Evolutionary conservation across 805 yeast genomes (phyloP).

Genomic region (Candida bentonensis): DNA sequence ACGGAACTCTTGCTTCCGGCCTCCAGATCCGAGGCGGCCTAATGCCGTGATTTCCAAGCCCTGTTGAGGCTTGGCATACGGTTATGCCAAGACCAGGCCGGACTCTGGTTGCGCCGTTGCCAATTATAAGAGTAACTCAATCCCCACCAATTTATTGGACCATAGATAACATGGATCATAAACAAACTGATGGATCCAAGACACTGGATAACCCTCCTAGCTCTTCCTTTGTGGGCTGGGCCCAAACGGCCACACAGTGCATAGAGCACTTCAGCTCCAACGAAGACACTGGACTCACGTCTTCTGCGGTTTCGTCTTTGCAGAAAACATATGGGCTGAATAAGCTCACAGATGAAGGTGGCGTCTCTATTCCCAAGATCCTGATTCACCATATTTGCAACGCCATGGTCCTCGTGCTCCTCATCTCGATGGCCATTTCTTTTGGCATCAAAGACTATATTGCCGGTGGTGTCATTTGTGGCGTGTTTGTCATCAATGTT

Average conservation of each 20-base stretch:
- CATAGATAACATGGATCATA: neutral
- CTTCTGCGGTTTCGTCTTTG: neutral
- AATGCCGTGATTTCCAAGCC: too few species aligned
- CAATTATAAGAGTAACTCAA: neutral
- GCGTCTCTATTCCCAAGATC: slow-evolving; percentile 39
- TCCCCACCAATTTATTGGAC: neutral
- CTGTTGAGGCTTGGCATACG: too few species aligned
- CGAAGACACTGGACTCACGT: neutral
- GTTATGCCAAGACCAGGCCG: neutral
- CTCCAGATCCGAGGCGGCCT: too few species aligned
- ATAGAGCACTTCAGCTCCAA: neutral
- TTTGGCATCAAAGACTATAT: slow-evolving; percentile 67
- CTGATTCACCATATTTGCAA: slow-evolving; percentile 55
- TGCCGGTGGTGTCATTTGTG: slow-evolving; percentile 67
- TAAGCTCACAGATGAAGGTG: slow-evolving; percentile 44
- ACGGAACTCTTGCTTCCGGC: too few species aligned
- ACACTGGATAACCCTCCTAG: neutral
- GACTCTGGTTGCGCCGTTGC: neutral
- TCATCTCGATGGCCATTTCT: slow-evolving; percentile 57
- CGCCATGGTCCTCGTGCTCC: slow-evolving; percentile 64
- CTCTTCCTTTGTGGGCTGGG: neutral
- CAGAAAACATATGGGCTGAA: slow-evolving; percentile 38
- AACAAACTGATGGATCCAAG: slow-evolving; percentile 1
- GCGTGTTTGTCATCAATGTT: slow-evolving; percentile 50
- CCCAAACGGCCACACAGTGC: neutral